Base-by-base conservation (phyloP, 768 basidiomycete genomes). In the Aureoboletus auriporus region DNA sequence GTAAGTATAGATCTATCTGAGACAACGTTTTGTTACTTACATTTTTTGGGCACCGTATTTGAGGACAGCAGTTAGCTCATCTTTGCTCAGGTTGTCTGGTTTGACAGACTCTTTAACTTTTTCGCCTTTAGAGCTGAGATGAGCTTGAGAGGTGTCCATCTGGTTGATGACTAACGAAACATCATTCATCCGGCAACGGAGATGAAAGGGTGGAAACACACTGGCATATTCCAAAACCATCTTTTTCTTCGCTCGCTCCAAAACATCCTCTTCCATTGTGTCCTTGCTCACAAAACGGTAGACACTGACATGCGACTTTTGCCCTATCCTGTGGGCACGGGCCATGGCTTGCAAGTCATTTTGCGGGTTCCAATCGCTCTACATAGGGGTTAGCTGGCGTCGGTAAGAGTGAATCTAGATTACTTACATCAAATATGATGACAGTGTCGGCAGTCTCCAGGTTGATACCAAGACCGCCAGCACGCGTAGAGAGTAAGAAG, bases 281-380 rank as follows among this genome's bases (percentile, higher is more conserved):
- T 97, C 96, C 71, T 98, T 98, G 63, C 92, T 94, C 61, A 99
- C 93, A 65, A 98, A 93, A 26, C 95, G 87, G 68, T 98, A 98
- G 41, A 99, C 96, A 63, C 85, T 97, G 60, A 99, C 96, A 70
- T 99, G 96, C 33, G 87, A 89, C 72, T 98, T 97, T 68, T 98
- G 96, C 4, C 96, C 96, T 61, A 99, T 98, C 51, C 96, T 89
- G 72, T 99, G 96, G 0, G 96, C 96, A 52, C 96, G 86, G 47
- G 96, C 96, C 96, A 98, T 98, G 4, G 96, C 96, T 70, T 98
- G 95, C 52, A 99, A 70, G 64, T 98, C 96, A 68, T 98, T 98
- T 69, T 96, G 94, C 14, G 94, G 94, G 68, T 97, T 97, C 90
- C 93, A 95, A 65, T 95, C 93, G 65, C 91, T 94, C 92, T 93